Base-by-base conservation (phyloP, 352 stramenopile genomes). In the Phytophthora palmivora region DNA sequence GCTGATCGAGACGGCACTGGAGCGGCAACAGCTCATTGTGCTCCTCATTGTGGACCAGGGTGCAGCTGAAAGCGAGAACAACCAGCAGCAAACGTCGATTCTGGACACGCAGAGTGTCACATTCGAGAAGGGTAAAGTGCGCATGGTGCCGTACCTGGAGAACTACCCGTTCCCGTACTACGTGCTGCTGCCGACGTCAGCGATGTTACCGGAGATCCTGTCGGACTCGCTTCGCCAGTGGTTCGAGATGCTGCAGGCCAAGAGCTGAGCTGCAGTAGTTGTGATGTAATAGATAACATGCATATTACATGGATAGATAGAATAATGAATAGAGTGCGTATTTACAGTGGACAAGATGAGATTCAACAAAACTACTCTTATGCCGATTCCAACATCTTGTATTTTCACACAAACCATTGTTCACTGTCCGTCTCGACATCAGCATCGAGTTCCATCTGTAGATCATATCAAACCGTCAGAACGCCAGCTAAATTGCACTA, bases 141-240 rank as follows among this genome's bases (percentile, higher is more conserved):
- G 95, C 58, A 97, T 99, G 70, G 98, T 95, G 49, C 82, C 91
- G 19, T 99, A 99, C 82, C 90, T 99, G 30, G 98, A 99, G 60
- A 98, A 99, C 78, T 99, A 99, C 70, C 98, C 98, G 36, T 99
- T 99, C 82, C 97, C 98, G 45, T 99, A 99, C 79, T 99, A 99
- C 71, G 91, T 99, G 48, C 75, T 99, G 37, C 76, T 99, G 18
- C 90, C 95, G 4, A 95, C 98, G 53, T 96, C 99, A 37, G 74
- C 88, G 22, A 79, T 95, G 61, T 82, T 99, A 34, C 98, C 98
- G 15, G 97, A 99, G 71, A 98, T 99, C 33, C 82, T 99, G n/a
- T 98, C 97, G 15, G 98, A 99, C 77, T 97, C 96, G 24, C 81
- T 99, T 8, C 95, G 96, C 45, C 98, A 99, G 75, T 99, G 98